These are phyloP conservation scores for Phytophthora pseudosyringae DNA, from an alignment of 352 stramenopile species.

Conservation along the genomic window DNA sequence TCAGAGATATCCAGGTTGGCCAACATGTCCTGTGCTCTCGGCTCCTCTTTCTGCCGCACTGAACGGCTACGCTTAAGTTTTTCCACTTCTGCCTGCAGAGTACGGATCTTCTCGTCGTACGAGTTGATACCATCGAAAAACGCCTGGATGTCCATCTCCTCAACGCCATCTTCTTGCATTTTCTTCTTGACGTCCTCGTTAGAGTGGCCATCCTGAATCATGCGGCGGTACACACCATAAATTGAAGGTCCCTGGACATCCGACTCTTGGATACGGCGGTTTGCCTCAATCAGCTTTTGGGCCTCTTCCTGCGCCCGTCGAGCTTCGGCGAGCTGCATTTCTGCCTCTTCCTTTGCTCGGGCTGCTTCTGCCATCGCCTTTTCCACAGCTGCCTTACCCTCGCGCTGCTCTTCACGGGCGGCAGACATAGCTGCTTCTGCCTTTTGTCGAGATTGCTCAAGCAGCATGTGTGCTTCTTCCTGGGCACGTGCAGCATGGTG, in stretches of 20 bases:
- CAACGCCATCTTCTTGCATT: conserved; percentile 81
- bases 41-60: conserved; percentile 55
- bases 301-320: conserved; percentile 79
- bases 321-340: conserved; percentile 81
- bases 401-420: conserved; percentile 77
- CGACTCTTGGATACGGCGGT: conserved; percentile 80
- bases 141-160: conserved; percentile 70
- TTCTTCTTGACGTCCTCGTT: conserved; percentile 76
- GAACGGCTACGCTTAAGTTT: conserved; percentile 78
- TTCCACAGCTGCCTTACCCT: conserved; percentile 85
- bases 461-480: conserved; percentile 74
- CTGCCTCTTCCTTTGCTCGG: conserved; percentile 78
- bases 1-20: conserved; percentile 73
- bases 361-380: conserved; percentile 86
- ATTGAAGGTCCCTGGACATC: conserved; percentile 55
- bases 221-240: conserved; percentile 67
- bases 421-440: conserved; percentile 84
- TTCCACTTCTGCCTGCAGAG: conserved; percentile 82
- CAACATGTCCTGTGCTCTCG: conserved; percentile 65
- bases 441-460: conserved; percentile 83
- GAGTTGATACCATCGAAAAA: conserved; percentile 89
- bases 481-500: conserved; percentile 71
- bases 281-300: conserved; percentile 85
- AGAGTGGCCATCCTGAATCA: conserved; percentile 75
- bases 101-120: conserved; percentile 84